Evolutionary conservation across 305 asterid genomes (phyloP).

Genomic region (Fraxinus sp.): DNA sequence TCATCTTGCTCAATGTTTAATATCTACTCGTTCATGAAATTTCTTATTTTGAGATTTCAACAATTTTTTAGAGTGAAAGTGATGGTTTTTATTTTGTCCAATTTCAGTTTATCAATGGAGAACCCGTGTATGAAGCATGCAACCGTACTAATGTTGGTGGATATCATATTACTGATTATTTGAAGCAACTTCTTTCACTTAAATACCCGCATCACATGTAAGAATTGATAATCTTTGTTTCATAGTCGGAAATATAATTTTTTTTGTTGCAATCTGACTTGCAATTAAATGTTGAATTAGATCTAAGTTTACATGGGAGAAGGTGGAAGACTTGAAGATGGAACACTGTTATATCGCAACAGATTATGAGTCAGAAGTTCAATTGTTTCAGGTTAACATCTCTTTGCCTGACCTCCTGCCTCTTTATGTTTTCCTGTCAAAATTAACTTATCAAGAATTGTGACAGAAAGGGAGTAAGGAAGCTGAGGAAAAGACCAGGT

Average conservation of each 20-base stretch:
- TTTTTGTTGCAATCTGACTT: constrained; percentile 23
- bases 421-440: constrained; percentile 9
- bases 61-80: constrained; percentile 10
- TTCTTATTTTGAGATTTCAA: constrained; percentile 5
- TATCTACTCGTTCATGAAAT: constrained; percentile 2
- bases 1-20: constrained; percentile 16
- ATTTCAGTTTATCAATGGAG: constrained; percentile 87
- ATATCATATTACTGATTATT: constrained; percentile 86
- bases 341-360: constrained; percentile 85
- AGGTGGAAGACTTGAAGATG: constrained; percentile 96
- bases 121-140: constrained; percentile 88
- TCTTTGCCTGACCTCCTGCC: constrained; percentile 12
- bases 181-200: constrained; percentile 95
- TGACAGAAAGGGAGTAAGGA: constrained; percentile 71
- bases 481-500: constrained; percentile 78
- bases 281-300: constrained; percentile 44
- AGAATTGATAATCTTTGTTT: constrained; percentile 31
- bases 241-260: constrained; percentile 5
- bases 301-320: constrained; percentile 92
- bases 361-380: constrained; percentile 77
- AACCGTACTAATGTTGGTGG: constrained; percentile 97
- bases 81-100: constrained; percentile 12
- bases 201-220: constrained; percentile 96
- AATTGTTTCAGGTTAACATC: constrained; percentile 66
- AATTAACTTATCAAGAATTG: constrained; percentile 19